A percentile compares a stretch with the other conserved stretches of the same genome.
phyloP scores from a whole-genome alignment of 257 asterid species.

The Solanum dulcamara region DNA sequence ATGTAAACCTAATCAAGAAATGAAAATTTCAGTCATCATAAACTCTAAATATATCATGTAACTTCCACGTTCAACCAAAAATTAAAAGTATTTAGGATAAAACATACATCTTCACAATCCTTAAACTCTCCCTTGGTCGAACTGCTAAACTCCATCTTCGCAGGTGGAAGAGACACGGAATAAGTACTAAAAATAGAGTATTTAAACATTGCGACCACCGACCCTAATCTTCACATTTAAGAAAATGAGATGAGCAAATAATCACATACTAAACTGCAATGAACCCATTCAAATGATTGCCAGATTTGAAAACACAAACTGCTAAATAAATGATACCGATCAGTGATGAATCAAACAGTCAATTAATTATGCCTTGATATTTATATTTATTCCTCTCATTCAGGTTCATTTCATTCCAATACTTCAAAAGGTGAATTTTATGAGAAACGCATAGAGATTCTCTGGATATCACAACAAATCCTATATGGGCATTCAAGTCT shows the following conservation, averaged over 20 bases:
- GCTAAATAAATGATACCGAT: neutral
- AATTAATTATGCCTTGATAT: too few relatives aligned
- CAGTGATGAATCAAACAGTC: neutral
- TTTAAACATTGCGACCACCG: constrained; percentile 79
- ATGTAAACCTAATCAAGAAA: constrained; percentile 33
- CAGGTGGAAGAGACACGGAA: constrained; percentile 74
- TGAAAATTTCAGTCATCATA: constrained; percentile 1
- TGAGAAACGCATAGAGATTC: neutral
- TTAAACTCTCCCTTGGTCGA: constrained; percentile 40
- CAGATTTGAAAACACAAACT: neutral
- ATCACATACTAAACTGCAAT: neutral
- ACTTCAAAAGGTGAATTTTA: neutral
- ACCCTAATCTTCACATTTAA: constrained; percentile 58
- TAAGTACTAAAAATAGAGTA: constrained; percentile 54
- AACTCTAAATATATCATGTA: neutral
- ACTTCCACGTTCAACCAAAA: neutral
- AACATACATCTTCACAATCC: constrained; percentile 55
- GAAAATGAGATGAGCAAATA: neutral
- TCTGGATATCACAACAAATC: neutral
- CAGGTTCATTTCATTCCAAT: too few relatives aligned
- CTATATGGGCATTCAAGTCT: neutral
- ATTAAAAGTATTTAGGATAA: neutral
- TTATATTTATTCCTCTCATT: too few relatives aligned
- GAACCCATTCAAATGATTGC: neutral
- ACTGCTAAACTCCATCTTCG: constrained; percentile 50